Percentiles rank a stretch among this genome's conserved stretches.
These are phyloP conservation scores for Tilletiopsis washingtonensis DNA, from an alignment of 1,284 basidiomycete species.

Conservation along the genomic window DNA sequence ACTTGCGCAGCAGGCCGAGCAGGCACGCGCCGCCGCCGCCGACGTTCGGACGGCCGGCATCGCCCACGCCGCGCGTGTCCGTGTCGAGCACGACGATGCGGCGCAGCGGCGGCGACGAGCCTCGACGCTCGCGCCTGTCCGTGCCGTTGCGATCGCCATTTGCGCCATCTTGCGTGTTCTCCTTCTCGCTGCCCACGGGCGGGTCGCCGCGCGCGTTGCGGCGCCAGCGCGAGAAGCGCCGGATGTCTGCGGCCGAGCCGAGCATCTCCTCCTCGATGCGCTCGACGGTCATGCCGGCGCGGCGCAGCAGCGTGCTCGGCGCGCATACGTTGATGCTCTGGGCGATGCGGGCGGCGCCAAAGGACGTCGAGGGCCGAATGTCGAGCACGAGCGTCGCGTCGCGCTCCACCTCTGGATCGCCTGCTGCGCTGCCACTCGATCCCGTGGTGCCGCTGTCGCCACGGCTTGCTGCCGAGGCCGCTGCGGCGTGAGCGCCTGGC, in stretches of 20 bases:
- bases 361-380: conserved; percentile 63
- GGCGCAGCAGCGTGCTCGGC: conserved; percentile 74
- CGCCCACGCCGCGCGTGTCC: conserved; percentile 25
- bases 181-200: not conserved
- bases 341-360: conserved; percentile 20
- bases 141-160: conserved; percentile 18
- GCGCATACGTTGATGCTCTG: conserved; percentile 79
- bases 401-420: too few species aligned
- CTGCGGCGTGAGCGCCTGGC: not conserved
- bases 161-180: not conserved
- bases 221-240: conserved; percentile 28
- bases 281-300: conserved; percentile 39
- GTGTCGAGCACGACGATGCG: conserved; percentile 41
- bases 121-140: too few species aligned
- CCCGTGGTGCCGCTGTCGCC: not conserved
- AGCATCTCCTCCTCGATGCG: conserved; percentile 42
- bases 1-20: conserved; percentile 42
- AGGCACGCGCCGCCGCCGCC: conserved; percentile 43
- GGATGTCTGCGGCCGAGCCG: conserved; percentile 16
- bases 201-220: conserved; percentile 11
- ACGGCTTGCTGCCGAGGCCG: not conserved
- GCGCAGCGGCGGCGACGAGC: not conserved
- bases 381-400: conserved; percentile 67
- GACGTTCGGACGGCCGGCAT: conserved; percentile 30
- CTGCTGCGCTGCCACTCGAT: too few species aligned